A percentile compares a stretch with the other conserved stretches of the same genome.
phyloP scores from a whole-genome alignment of 345 rosid genomes.

The Raphanus sativus region DNA sequence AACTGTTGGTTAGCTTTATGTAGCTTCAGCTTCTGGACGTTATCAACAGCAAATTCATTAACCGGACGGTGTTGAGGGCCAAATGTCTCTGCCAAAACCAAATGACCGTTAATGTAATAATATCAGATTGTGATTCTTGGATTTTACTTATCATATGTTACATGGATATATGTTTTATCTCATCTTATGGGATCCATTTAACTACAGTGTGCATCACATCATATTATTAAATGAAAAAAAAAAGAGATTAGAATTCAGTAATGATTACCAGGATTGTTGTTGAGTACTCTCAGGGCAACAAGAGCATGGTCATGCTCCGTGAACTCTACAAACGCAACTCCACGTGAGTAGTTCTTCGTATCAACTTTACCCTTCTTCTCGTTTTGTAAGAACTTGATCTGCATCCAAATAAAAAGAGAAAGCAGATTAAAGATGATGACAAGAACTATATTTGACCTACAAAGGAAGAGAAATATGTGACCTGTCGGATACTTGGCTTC shows the following conservation, averaged over 20 bases:
- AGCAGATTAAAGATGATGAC: neutral
- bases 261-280: conserved; percentile 77
- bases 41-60: conserved; percentile 80
- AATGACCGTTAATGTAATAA: neutral
- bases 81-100: conserved; percentile 59
- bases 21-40: conserved; percentile 72
- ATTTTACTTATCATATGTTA: neutral
- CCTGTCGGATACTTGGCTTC: conserved; percentile 82
- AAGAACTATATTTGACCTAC: conserved; percentile 11
- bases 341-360: conserved; percentile 68
- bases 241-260: neutral
- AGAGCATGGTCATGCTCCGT: conserved; percentile 84
- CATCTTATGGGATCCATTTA: no score
- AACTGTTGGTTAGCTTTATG: conserved; percentile 52
- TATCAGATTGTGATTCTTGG: conserved; percentile 8
- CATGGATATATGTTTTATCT: neutral
- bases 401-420: conserved; percentile 13
- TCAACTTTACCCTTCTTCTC: conserved; percentile 64
- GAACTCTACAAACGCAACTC: conserved; percentile 90
- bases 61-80: conserved; percentile 77
- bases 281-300: conserved; percentile 88
- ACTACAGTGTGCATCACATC: neutral
- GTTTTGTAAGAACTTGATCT: conserved; percentile 75
- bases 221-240: neutral
- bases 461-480: conserved; percentile 27